Evolutionary conservation across 2,329 filamentous ascomycete genomes (phyloP).

Genomic region (Chrysosporium queenslandicum): DNA sequence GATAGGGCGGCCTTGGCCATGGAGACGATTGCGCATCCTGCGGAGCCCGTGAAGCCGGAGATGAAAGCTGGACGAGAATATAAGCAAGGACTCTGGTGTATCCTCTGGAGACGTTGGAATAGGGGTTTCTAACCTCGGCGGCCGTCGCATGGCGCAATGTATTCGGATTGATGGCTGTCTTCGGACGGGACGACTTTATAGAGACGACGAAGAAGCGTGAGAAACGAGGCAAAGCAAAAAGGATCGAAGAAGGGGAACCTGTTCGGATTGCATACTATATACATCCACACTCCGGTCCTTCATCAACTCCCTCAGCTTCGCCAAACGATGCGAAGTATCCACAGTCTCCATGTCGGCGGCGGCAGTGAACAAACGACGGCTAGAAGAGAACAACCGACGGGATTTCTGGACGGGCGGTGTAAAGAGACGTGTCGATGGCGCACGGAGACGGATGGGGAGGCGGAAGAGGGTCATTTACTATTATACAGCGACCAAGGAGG

Average conservation of each 20-base stretch:
- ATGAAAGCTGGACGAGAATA: conserved; percentile 55
- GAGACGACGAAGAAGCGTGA: conserved; percentile 22
- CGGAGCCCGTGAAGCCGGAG: conserved; percentile 87
- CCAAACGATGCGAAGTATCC: conserved; percentile 66
- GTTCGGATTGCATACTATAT: conserved; percentile 57
- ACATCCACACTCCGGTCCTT: conserved; percentile 75
- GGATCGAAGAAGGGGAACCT: conserved; percentile 16
- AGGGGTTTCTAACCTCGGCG: conserved; percentile 53
- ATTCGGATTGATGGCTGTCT: conserved; percentile 95
- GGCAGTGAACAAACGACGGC: conserved; percentile 27
- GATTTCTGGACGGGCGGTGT: conserved; percentile 20
- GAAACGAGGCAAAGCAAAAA: conserved; percentile 24
- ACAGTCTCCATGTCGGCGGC: conserved; percentile 64
- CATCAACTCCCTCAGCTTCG: conserved; percentile 75
- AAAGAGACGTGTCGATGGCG: conserved; percentile 3
- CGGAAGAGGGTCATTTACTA: conserved; percentile 23
- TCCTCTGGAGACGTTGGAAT: background rate
- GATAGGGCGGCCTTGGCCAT: conserved; percentile 77
- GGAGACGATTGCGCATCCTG: conserved; percentile 83
- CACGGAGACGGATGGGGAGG: conserved; percentile 6
- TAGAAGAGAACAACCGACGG: conserved; percentile 32
- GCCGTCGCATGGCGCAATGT: conserved; percentile 91
- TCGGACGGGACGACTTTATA: conserved; percentile 80
- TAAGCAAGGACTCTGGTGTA: conserved; percentile 4
- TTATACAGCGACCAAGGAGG: background rate